Conservation (phyloP, 2,329 filamentous ascomycete species). For the Mollisiaceae sp. region DNA sequence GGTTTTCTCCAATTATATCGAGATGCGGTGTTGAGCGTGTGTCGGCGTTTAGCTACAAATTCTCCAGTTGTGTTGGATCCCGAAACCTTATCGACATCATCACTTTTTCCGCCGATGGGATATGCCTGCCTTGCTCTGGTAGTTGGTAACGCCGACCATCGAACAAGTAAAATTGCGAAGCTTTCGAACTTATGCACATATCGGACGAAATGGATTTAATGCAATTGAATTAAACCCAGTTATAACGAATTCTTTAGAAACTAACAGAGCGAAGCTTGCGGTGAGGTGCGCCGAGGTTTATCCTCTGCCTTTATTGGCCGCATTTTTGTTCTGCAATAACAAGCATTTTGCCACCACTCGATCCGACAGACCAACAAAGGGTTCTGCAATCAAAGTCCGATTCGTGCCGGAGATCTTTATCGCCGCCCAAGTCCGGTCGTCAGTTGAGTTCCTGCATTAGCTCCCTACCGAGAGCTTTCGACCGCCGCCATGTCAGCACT, state of each 20-base stretch:
- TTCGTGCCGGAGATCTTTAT: no score
- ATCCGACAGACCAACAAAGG: background rate
- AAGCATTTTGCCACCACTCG: background rate
- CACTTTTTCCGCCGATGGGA: background rate
- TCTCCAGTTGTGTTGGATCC: background rate
- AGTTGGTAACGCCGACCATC: background rate
- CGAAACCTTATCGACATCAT: background rate
- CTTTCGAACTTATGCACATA: background rate
- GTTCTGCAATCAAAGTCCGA: background rate
- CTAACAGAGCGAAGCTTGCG: no score
- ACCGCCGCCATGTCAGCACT: constrained; percentile 9
- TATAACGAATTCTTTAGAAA: background rate
- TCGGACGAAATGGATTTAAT: background rate
- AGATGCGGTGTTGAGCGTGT: background rate
- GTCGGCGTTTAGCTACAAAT: background rate
- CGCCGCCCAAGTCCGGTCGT: background rate
- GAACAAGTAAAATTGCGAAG: background rate
- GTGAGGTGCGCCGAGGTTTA: constrained; percentile 2
- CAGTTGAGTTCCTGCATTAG: constrained; percentile 9
- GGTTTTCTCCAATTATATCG: background rate
- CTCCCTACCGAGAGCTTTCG: background rate
- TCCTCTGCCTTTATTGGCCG: background rate
- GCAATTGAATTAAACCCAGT: background rate
- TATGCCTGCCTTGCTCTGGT: background rate
- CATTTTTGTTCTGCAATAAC: background rate